Evolutionary conservation across 73 alveolate species (phyloP).

Genomic region (Blepharisma japonicum): DNA sequence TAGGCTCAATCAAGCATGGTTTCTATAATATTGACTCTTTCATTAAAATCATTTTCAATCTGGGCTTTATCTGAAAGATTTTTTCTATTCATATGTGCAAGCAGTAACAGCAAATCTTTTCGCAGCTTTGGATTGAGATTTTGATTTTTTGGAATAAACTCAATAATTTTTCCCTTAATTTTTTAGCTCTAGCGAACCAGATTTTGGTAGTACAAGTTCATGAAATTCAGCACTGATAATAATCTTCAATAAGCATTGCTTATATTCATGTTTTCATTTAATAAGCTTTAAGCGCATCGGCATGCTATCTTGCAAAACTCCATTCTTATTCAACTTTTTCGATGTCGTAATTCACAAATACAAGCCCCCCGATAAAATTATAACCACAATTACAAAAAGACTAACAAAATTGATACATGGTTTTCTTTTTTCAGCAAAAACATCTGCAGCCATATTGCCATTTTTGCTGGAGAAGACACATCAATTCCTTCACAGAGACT

Average conservation of each 20-base stretch:
- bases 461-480: too few species aligned
- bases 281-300: not conserved
- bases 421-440: slow-evolving; percentile 70
- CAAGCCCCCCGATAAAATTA: slow-evolving; percentile 58
- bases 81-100: slow-evolving; percentile 15
- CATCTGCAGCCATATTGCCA: slow-evolving; percentile 72
- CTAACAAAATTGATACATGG: slow-evolving; percentile 57
- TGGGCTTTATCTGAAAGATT: not conserved
- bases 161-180: not conserved
- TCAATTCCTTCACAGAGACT: too few species aligned
- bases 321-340: slow-evolving; percentile 48
- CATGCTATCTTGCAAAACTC: slow-evolving; percentile 55
- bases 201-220: not conserved
- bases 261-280: slow-evolving; percentile 9
- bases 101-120: not conserved
- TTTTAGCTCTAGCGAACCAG: not conserved
- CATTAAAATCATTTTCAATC: not conserved
- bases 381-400: slow-evolving; percentile 60
- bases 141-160: not conserved
- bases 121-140: not conserved
- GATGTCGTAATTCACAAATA: slow-evolving; percentile 56
- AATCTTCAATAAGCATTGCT: slow-evolving; percentile 2
- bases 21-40: slow-evolving; percentile 6
- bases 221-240: slow-evolving; percentile 6
- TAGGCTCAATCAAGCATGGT: slow-evolving; percentile 1